Evolutionary conservation across 176 grass and related monocot species (phyloP).

Genomic region (Sorghum bicolor): Sorghum_bicolor_NCBIv3 NC_012871.2:13877001-13877500

Average conservation of each 20-base stretch:
- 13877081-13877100: conserved; percentile 46
- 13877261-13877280: background rate
- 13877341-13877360: background rate
- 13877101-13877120: conserved; percentile 38
- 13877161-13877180: background rate
- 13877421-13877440: background rate
- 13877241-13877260: no score
- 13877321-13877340: background rate
- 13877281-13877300: conserved; percentile 6
- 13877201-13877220: background rate
- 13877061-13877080: conserved; percentile 38
- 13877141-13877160: background rate
- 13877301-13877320: background rate
- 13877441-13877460: fast-evolving
- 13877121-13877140: background rate
- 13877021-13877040: background rate
- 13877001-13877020: conserved; percentile 41
- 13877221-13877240: conserved; percentile 40
- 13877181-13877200: background rate
- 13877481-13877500: no score
- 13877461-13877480: background rate
- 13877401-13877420: fast-evolving
- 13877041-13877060: background rate
- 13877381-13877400: background rate
- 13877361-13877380: background rate